A percentile compares a stretch with the other conserved stretches of the same genome.
Evolutionary conservation across 345 rosid species (phyloP).

Genomic region (Gossypium rotundifolium): DNA sequence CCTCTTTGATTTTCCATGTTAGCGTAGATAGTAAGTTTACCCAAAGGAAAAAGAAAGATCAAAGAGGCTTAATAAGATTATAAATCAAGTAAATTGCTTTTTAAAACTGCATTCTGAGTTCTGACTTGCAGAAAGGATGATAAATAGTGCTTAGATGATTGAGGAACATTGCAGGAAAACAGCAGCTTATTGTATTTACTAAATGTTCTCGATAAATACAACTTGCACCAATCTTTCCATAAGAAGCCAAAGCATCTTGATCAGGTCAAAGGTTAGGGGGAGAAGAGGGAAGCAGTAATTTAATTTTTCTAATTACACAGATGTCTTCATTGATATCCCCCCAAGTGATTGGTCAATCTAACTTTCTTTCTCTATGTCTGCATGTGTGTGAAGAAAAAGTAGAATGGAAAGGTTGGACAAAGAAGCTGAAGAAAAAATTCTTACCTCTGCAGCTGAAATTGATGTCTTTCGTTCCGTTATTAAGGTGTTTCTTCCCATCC

Average conservation of each 20-base stretch:
- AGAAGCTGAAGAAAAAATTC: constrained; percentile 11
- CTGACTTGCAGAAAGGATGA: not conserved
- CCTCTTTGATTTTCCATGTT: not conserved
- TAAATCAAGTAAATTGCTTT: not conserved
- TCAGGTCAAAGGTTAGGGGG: not conserved
- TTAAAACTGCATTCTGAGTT: not conserved
- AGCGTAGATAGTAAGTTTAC: not conserved
- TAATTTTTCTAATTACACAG: not conserved
- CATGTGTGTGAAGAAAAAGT: not conserved
- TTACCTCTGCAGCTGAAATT: constrained; percentile 66
- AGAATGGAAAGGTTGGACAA: not conserved
- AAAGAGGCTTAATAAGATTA: not conserved
- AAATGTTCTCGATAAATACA: not conserved
- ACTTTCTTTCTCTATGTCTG: not conserved
- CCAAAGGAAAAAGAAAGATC: not conserved
- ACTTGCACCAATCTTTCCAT: not conserved
- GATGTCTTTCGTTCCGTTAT: constrained; percentile 65
- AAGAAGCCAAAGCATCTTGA: not conserved
- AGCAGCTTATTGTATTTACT: not conserved
- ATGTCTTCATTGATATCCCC: not conserved
- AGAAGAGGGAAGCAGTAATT: not conserved
- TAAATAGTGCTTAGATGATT: not conserved
- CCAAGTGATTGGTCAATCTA: not conserved
- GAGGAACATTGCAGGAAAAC: not conserved
- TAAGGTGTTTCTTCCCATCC: constrained; percentile 76